Evolutionary conservation across 2,329 filamentous ascomycete species (phyloP), one percentile per base, ranked within the genome.

Genomic region (Apiospora saccharicola): DNA sequence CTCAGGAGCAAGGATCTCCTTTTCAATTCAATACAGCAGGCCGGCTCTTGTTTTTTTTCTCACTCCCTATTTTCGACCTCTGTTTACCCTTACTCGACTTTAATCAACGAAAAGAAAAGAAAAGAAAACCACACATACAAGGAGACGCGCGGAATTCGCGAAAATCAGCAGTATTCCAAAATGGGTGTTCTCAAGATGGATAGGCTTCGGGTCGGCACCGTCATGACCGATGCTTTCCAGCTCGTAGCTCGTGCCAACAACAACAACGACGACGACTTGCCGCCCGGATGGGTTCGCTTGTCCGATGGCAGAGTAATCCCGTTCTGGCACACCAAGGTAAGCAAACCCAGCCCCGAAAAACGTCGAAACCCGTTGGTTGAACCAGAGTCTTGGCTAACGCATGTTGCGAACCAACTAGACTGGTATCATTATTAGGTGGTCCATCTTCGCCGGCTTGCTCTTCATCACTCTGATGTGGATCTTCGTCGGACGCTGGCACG

Each of bases 351-450:
- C 47, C 68, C 34, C 19, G 4, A 7, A n/a, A 41, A 70, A 12
- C 22, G 24, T 19, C 44, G 49, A 22, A 41, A 16, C 19, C 57
- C 16, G 19, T 22, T 37, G 24, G 46, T 64, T 49, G 46, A 26
- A 67, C 71, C 26, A 26, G 30, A 24, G 5, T 22, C 22, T 37
- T 14, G 24, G 37, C 68, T 26, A 46, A 49, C 37, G 37, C 22
- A 64, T 7, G 14, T 30, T 37, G 34, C 67, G 30, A 49, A 49
- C 16, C 19, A 68, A 69, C 73, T 8, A 93, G 90, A 87, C 86
- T 47, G 91, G 90, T 72, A 82, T 87, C 71, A 91, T 91, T 72
- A 85, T 94, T 77, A 93, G 94, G 82, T 96, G 93, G 89, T 86
- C 88, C 67, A 83, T 96, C 73, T 90, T 95, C 78, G 87, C 89